These are phyloP conservation scores for Hypseocharis bilobata DNA, from an alignment of 441 rosid species.

Conservation along the genomic window DNA sequence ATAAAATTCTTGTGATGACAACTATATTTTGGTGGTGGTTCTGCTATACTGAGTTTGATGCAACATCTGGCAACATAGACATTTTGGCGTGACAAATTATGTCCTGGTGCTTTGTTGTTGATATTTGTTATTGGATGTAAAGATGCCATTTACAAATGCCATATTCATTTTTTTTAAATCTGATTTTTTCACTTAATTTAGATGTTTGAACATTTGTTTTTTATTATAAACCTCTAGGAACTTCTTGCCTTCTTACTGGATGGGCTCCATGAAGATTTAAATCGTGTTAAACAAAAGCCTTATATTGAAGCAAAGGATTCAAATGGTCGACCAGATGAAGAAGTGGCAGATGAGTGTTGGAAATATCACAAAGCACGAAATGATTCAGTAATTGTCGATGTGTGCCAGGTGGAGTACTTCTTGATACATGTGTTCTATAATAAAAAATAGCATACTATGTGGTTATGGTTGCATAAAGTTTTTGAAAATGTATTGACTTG, in stretches of 20 bases:
- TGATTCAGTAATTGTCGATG: slow-evolving; percentile 55
- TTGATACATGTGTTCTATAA: slow-evolving; percentile 20
- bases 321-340: slow-evolving; percentile 53
- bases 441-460: slow-evolving; percentile 13
- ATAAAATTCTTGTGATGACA: not conserved
- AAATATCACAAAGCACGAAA: slow-evolving; percentile 58
- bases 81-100: too few relatives aligned
- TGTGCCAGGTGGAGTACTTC: slow-evolving; percentile 50
- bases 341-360: slow-evolving; percentile 73
- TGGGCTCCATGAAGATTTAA: slow-evolving; percentile 73
- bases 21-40: too few relatives aligned
- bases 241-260: slow-evolving; percentile 63
- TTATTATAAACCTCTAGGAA: slow-evolving; percentile 34
- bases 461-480: slow-evolving; percentile 9
- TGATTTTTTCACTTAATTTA: not conserved
- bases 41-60: too few relatives aligned
- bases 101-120: not conserved
- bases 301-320: slow-evolving; percentile 61
- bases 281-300: slow-evolving; percentile 63
- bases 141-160: slow-evolving; percentile 3
- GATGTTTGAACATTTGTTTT: not conserved
- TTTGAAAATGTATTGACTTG: not conserved
- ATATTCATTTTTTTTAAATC: slow-evolving; percentile 21
- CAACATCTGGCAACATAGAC: too few relatives aligned
- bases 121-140: not conserved